A percentile compares a stretch with the other conserved stretches of the same genome.
These are phyloP conservation scores for Septoria petroselini DNA, from an alignment of 2,329 filamentous ascomycete species.

Conservation along the genomic window DNA sequence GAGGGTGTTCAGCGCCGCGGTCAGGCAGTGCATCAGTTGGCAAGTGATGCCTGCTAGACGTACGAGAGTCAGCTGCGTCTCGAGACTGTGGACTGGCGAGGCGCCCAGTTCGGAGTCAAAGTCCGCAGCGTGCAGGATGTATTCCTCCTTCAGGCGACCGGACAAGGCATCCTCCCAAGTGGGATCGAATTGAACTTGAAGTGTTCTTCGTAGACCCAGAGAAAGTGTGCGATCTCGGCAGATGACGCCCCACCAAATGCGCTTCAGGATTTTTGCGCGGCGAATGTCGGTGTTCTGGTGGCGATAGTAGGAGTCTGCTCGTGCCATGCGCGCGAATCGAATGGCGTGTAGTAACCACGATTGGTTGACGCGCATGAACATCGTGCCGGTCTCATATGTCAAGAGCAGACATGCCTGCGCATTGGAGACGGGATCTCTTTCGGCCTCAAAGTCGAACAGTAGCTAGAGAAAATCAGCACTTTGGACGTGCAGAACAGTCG, in stretches of 20 bases:
- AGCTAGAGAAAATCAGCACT: conserved; percentile 13
- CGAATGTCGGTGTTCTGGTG: conserved; percentile 16
- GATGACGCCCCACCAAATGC: conserved; percentile 25
- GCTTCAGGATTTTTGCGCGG: conserved; percentile 20
- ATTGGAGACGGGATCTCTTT: conserved; percentile 20
- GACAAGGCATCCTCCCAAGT: conserved; percentile 15
- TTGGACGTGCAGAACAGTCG: too few relatives aligned
- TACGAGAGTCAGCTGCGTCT: conserved; percentile 22
- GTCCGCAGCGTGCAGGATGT: conserved; percentile 19
- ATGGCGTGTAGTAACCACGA: conserved; percentile 26
- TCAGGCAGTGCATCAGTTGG: conserved; percentile 20
- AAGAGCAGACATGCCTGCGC: conserved; percentile 24
- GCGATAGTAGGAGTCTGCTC: conserved; percentile 22
- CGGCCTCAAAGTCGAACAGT: conserved; percentile 23
- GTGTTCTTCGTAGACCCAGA: conserved; percentile 18
- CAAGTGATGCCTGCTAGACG: conserved; percentile 18
- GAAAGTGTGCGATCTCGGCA: conserved; percentile 24
- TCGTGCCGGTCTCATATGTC: conserved; percentile 22
- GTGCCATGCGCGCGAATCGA: conserved; percentile 22
- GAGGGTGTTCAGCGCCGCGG: conserved; percentile 13
- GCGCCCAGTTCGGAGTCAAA: conserved; percentile 23
- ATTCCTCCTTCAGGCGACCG: conserved; percentile 14
- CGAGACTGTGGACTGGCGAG: conserved; percentile 22
- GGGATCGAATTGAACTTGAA: conserved; percentile 19
- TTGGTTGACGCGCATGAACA: conserved; percentile 22